A percentile compares a stretch with the other conserved stretches of the same genome.
These are phyloP conservation scores for Coemansia sp. DNA, from an alignment of 192 early-diverging fungal species.

Conservation along the genomic window DNA sequence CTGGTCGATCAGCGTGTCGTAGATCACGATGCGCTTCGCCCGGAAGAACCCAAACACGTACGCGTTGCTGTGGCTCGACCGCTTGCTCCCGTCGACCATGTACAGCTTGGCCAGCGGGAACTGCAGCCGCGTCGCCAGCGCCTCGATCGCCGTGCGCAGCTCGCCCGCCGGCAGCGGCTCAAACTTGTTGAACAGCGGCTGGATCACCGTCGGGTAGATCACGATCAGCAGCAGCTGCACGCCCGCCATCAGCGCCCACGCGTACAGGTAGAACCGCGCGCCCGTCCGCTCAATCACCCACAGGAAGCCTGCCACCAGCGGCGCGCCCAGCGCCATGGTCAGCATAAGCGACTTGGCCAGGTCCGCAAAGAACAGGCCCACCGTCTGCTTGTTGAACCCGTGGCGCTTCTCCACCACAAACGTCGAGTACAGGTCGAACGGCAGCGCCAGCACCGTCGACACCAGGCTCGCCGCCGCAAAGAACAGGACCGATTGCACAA, in stretches of 20 bases:
- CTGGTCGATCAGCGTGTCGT: slow-evolving; percentile 88
- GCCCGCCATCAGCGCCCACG: slow-evolving; percentile 82
- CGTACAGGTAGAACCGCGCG: slow-evolving; percentile 81
- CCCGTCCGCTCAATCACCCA: slow-evolving; percentile 79
- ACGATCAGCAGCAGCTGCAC: slow-evolving; percentile 72
- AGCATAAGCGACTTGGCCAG: slow-evolving; percentile 69
- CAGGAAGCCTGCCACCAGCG: slow-evolving; percentile 74
- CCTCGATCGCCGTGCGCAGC: slow-evolving; percentile 75
- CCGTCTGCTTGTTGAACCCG: slow-evolving; percentile 95
- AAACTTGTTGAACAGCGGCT: slow-evolving; percentile 97
- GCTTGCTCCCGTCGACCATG: slow-evolving; percentile 92
- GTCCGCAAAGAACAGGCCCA: slow-evolving; percentile 74
- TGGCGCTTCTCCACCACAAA: slow-evolving; percentile 95
- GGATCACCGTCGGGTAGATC: slow-evolving; percentile 91
- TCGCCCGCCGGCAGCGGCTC: slow-evolving; percentile 78
- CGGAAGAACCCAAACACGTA: slow-evolving; percentile 96
- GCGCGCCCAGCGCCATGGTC: slow-evolving; percentile 67
- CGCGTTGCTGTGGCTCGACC: slow-evolving; percentile 89
- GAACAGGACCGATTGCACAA: slow-evolving; percentile 79
- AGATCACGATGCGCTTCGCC: slow-evolving; percentile 95
- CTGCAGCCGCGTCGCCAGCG: slow-evolving; percentile 69
- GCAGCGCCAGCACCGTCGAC: slow-evolving; percentile 65
- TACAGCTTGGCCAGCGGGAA: slow-evolving; percentile 94
- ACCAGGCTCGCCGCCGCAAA: slow-evolving; percentile 56
- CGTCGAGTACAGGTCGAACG: slow-evolving; percentile 79